Conservation (phyloP, 2,329 filamentous ascomycete genomes). For the Cercospora sp. region DNA sequence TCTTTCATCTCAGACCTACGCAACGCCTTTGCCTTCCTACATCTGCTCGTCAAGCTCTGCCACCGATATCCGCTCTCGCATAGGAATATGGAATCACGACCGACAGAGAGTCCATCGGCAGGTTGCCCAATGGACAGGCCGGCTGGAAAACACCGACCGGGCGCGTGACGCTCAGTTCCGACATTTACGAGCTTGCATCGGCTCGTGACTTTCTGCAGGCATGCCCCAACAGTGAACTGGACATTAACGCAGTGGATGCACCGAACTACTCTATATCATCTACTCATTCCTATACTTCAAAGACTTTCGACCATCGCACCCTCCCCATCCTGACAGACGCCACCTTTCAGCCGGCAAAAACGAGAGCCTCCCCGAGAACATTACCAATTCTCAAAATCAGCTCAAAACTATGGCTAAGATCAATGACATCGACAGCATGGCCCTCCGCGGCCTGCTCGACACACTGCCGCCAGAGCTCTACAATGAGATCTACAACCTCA, state of each 20-base stretch:
- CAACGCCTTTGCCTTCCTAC: background rate
- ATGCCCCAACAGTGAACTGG: background rate
- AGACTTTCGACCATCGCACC: fast-evolving
- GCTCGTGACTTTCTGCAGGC: background rate
- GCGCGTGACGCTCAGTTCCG: background rate
- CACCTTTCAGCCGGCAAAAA: background rate
- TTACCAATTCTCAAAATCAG: background rate
- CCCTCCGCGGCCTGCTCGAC: background rate
- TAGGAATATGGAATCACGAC: background rate
- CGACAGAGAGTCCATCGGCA: background rate
- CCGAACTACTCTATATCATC: background rate
- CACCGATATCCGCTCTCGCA: background rate
- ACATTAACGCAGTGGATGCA: background rate
- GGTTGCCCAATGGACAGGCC: background rate
- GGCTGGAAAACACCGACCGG: background rate
- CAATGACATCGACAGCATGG: background rate
- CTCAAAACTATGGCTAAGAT: background rate
- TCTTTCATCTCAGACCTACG: background rate
- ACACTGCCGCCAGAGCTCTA: background rate
- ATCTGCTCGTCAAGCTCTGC: background rate
- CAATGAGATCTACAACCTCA: background rate
- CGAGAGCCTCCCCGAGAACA: background rate
- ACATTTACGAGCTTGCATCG: background rate
- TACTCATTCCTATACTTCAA: background rate
- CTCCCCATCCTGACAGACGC: background rate